Evolutionary conservation across 2,329 filamentous ascomycete genomes (phyloP), one percentile per base, ranked within the genome.

Genomic region (Cercospora janseana): DNA sequence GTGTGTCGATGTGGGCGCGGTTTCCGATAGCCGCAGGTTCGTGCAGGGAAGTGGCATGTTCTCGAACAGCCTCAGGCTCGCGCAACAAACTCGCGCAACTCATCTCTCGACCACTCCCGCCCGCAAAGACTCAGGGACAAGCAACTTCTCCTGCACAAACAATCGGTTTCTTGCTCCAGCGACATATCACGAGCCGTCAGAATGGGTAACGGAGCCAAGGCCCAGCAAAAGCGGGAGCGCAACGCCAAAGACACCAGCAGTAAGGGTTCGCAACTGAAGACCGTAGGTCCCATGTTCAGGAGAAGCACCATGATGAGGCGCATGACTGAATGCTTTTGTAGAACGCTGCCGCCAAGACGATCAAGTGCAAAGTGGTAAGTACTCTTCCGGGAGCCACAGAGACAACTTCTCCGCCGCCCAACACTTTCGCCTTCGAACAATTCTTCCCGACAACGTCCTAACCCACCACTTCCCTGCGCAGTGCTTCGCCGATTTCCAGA

Each of bases 401-500:
- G 12, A 26, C 21, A 40, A 34, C 21, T 24, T 13, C 21, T 23
- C 21, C 35, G 1, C 9, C 1, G 4, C 9, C 35, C n/a, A 4
- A 20, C 35, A 13, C 20, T n/a, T 12, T 13, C 13, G 21, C 35
- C 4, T n/a, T 20, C 35, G 7, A 26, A 20, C 26, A 24, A 23
- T 40, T 23, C 35, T 40, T 8, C 21, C 35, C 7, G 21, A 24
- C 13, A n/a, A n/a, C n/a, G n/a, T n/a, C n/a, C n/a, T n/a, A n/a
- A n/a, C n/a, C n/a, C n/a, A n/a, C n/a, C n/a, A n/a, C n/a, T n/a
- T 40, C 12, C 35, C 26, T 24, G 26, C 35, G 3, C 18, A 44
- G 31, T 91, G 87, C 85, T 86, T 83, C 72, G 80, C 85, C 62
- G 87, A 86, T 23, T 90, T 91, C 74, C 79, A 90, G 61, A 85